phyloP scores from a whole-genome alignment of 2,329 filamentous ascomycete genomes.

The Trichoderma endophyticum region DNA sequence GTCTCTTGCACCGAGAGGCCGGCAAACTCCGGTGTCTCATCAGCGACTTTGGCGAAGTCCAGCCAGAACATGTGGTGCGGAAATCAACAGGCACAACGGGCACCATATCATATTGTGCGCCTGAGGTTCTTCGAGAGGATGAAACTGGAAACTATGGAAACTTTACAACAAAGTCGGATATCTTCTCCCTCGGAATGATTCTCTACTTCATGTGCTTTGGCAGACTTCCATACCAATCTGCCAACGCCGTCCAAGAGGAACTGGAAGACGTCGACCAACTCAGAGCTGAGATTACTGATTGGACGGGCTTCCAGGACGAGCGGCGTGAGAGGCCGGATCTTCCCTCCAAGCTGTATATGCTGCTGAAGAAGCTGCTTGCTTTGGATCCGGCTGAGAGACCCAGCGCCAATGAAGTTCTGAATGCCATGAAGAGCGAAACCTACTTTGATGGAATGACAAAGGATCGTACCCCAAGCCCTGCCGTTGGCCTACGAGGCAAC shows the following conservation, averaged over 20 bases:
- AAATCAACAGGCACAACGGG: conserved; percentile 90
- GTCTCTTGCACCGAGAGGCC: conserved; percentile 76
- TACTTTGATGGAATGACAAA: conserved; percentile 43
- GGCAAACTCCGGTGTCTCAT: conserved; percentile 76
- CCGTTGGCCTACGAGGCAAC: conserved; percentile 41
- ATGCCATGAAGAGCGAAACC: conserved; percentile 69
- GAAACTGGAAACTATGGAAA: conserved; percentile 74
- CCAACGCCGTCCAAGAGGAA: conserved; percentile 84
- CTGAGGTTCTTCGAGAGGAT: conserved; percentile 77
- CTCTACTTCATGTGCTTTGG: conserved; percentile 98
- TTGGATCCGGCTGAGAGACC: conserved; percentile 74
- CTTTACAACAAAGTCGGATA: conserved; percentile 94
- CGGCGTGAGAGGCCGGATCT: conserved; percentile 73
- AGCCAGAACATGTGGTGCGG: conserved; percentile 75
- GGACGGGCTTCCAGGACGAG: conserved; percentile 83
- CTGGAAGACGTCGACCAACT: conserved; percentile 85
- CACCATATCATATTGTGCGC: conserved; percentile 96
- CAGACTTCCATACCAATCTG: conserved; percentile 76
- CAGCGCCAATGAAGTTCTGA: conserved; percentile 79
- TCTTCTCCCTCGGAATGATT: conserved; percentile 99
- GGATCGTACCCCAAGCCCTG: conserved; percentile 34
- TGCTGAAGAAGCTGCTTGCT: conserved; percentile 77
- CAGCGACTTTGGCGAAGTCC: conserved; percentile 97
- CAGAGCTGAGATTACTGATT: conserved; percentile 78
- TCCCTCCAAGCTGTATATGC: conserved; percentile 78